Evolutionary conservation across 129 eudicot species (phyloP).

Genomic region (Heracleum sosnowskyi): DNA sequence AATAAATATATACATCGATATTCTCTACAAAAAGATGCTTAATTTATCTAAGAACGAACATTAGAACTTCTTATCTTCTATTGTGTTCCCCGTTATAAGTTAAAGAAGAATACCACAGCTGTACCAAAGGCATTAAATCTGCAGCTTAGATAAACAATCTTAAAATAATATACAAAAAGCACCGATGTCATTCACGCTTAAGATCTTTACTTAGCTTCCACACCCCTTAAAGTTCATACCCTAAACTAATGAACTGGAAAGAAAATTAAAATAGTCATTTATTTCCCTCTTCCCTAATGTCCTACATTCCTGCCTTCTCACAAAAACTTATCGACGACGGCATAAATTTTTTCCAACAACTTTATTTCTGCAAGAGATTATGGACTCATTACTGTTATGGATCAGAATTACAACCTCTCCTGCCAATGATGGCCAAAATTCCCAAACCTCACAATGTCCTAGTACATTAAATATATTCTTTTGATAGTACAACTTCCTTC

Average conservation of each 20-base stretch:
- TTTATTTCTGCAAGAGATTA: not conserved
- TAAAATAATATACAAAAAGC: not conserved
- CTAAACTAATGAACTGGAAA: not conserved
- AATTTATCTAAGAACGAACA: not conserved
- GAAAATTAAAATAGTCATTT: not conserved
- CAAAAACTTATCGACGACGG: not conserved
- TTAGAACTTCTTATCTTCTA: not conserved
- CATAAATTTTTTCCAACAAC: not conserved
- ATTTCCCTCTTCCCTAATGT: not conserved
- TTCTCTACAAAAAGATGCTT: not conserved
- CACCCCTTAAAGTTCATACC: not conserved
- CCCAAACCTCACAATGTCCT: not conserved
- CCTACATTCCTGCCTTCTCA: not conserved
- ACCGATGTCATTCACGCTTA: not conserved
- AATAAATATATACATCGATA: not conserved
- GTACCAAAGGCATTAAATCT: not conserved
- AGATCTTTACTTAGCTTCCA: not conserved
- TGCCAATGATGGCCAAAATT: not conserved
- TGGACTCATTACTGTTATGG: not conserved
- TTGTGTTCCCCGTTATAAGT: not conserved
- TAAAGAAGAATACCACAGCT: not conserved
- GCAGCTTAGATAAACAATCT: not conserved
- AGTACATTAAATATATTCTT: not conserved
- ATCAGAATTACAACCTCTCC: not conserved
- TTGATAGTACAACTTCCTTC: not conserved